A percentile compares a stretch with the other conserved stretches of the same genome.
Evolutionary conservation across 768 basidiomycete species (phyloP).

Genomic region (Leccinum disarticulatum): DNA sequence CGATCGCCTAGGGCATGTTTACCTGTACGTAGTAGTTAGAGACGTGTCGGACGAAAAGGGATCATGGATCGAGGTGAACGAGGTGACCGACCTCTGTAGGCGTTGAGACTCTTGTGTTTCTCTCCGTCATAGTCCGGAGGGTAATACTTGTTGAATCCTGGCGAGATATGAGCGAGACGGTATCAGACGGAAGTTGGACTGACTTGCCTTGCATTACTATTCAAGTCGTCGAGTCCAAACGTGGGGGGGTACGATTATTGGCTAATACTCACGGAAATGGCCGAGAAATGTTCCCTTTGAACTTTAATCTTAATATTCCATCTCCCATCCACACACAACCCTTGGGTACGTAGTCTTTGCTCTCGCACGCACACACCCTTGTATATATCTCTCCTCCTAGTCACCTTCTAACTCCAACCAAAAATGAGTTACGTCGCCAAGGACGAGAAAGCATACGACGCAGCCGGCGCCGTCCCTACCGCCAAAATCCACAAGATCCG

Average conservation of each 20-base stretch:
- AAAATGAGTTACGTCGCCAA: constrained; percentile 99
- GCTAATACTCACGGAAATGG: constrained; percentile 13
- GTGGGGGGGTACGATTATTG: too few relatives aligned
- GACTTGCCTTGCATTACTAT: constrained; percentile 43
- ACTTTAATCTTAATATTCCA: constrained; percentile 35
- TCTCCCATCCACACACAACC: constrained; percentile 30
- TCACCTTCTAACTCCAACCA: constrained; percentile 76
- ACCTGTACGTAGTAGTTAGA: constrained; percentile 42
- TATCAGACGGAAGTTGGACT: not conserved
- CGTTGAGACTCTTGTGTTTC: constrained; percentile 70
- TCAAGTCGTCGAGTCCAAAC: constrained; percentile 6
- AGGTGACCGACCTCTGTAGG: constrained; percentile 56
- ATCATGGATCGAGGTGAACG: not conserved
- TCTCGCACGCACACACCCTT: not conserved
- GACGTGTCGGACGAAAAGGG: not conserved
- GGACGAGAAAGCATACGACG: constrained; percentile 97
- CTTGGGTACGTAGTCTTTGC: constrained; percentile 27
- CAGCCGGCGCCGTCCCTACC: constrained; percentile 81
- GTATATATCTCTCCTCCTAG: constrained; percentile 30
- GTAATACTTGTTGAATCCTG: constrained; percentile 79
- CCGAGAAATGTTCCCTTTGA: constrained; percentile 16
- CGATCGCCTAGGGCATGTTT: constrained; percentile 94
- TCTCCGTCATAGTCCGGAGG: constrained; percentile 74
- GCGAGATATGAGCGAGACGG: constrained; percentile 8
- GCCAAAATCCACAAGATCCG: constrained; percentile 99